phyloP scores from a whole-genome alignment of 108 stramenopile species.

The Nannochloropsis oceanica region DNA sequence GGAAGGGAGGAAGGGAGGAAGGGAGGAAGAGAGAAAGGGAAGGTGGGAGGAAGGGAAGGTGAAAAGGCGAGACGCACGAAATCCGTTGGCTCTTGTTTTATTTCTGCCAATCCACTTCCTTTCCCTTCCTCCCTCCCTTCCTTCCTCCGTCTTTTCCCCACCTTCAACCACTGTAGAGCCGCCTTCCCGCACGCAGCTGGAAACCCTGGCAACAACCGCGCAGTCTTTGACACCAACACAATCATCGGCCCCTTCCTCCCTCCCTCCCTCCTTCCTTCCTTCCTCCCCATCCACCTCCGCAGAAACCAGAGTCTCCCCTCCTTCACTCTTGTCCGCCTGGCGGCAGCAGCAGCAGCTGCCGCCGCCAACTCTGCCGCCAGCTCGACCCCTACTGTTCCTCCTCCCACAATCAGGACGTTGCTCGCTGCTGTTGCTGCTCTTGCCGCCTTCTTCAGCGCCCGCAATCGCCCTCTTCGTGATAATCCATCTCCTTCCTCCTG shows the following conservation, averaged over 20 bases:
- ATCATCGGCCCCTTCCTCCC: not conserved
- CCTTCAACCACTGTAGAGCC: not conserved
- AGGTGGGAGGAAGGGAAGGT: not conserved
- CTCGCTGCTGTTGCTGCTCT: not conserved
- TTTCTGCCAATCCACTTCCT: not conserved
- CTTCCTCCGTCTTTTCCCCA: not conserved
- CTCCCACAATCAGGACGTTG: not conserved
- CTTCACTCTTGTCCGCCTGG: not conserved
- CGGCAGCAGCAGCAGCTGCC: not conserved
- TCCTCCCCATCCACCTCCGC: not conserved
- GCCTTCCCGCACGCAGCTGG: not conserved
- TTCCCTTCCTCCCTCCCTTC: not conserved
- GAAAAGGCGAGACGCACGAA: not conserved
- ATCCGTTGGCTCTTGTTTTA: not conserved
- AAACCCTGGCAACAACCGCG: not conserved
- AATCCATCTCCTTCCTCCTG: not conserved
- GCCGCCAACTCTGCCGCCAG: not conserved
- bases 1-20: not conserved
- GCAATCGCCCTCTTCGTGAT: not conserved
- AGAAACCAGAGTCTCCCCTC: no score
- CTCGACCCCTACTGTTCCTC: not conserved
- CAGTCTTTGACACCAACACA: not conserved
- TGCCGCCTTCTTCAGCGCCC: not conserved
- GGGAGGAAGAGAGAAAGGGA: not conserved
- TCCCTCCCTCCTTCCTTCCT: not conserved